A percentile compares a stretch with the other conserved stretches of the same genome.
These are phyloP conservation scores for Moricandia moricandioides DNA, from an alignment of 345 rosid species.

Conservation along the genomic window DNA sequence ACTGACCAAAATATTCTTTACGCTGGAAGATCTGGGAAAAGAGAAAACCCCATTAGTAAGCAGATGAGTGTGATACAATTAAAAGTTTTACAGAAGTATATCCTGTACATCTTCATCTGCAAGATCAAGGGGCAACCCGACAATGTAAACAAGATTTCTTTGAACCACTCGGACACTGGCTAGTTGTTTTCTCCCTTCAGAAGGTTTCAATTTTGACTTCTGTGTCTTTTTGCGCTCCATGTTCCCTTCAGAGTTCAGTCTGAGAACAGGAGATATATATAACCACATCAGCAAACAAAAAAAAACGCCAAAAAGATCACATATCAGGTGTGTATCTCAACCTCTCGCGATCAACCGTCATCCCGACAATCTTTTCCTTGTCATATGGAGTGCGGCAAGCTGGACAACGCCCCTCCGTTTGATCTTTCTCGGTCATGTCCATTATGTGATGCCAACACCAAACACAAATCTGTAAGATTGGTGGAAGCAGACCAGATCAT, in stretches of 20 bases:
- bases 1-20: constrained; percentile 81
- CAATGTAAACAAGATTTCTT: constrained; percentile 84
- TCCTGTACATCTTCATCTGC: constrained; percentile 80
- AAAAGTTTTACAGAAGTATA: neutral
- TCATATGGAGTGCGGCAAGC: constrained; percentile 89
- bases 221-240: constrained; percentile 72
- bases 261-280: constrained; percentile 17
- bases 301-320: neutral
- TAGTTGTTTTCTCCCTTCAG: constrained; percentile 76
- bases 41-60: neutral
- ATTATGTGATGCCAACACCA: constrained; percentile 98
- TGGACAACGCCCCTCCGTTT: constrained; percentile 83
- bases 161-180: constrained; percentile 81
- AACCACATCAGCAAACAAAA: neutral
- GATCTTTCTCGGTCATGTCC: constrained; percentile 97
- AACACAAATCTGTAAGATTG: constrained; percentile 65
- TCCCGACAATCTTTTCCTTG: constrained; percentile 90
- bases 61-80: neutral
- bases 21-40: constrained; percentile 68
- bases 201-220: constrained; percentile 59
- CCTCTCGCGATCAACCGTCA: constrained; percentile 72
- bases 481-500: neutral
- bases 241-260: constrained; percentile 67
- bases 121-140: constrained; percentile 81
- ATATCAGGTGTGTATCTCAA: constrained; percentile 23